Evolutionary conservation across 768 basidiomycete genomes (phyloP), one percentile per base, ranked within the genome.

Genomic region (Suillus alpinus): DNA sequence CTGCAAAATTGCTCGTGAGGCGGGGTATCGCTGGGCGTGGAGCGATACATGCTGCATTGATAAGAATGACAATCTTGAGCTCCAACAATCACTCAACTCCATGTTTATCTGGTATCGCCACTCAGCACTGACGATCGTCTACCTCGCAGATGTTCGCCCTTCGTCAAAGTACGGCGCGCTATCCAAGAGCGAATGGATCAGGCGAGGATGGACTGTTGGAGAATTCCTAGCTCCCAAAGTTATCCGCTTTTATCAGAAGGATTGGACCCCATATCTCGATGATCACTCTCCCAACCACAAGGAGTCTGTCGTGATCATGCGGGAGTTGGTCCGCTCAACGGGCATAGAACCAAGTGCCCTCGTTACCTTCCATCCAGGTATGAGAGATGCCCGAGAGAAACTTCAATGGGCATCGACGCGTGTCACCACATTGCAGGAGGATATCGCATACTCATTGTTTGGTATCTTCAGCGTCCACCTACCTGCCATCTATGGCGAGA

Each of bases 101-200:
- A 65, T 65, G 64, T 65, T 63, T 46, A 4, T 18, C 29, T 65
- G 64, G 64, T 65, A 65, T 37, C 41, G 62, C 10, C 56, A 59
- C 34, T 49, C 64, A 6, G 32, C 58, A 16, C 34, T 63, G 34
- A 63, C 62, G 20, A 29, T 57, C 14, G 58, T 59, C 7, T 59
- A 65, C 34, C 41, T 65, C 0, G 18, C 58, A 6, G 37, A 56
- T 39, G 55, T 56, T 14, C 20, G 3, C 4, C 26, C 36, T 14
- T 56, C 37, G 6, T 56, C 55, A 12, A 36, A 14, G 29, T 14
- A 16, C 9, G 37, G 37, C 9, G 37, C 41, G 26, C 20, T 56
- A 10, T 16, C 20, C 13, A 56, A 29, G 18, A 56, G 55, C 12
- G 55, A n/a, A 4, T 40, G 36, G 29, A 39, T 14, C 20, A 34